Evolutionary conservation across 1,139 yeast genomes (phyloP), one percentile per base, ranked within the genome.

Genomic region (Geotrichum histeridarum): DNA sequence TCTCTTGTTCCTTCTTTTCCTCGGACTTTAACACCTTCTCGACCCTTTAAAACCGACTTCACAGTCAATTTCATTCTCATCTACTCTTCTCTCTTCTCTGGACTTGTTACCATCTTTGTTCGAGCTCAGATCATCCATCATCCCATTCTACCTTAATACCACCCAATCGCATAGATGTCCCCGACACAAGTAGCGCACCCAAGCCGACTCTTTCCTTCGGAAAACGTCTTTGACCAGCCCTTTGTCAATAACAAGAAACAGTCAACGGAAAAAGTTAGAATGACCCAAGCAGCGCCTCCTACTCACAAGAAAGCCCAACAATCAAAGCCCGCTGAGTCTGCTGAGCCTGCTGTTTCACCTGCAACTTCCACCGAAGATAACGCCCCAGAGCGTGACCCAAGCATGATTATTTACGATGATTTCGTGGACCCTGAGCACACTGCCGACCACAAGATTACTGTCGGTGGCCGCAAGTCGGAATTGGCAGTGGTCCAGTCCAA

Each of bases 401-500:
- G 53, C 14, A 55, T 55, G 46, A 53, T 50, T 22, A 50, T 51
- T 33, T 48, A 50, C 39, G 50, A 55, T 37, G 54, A 55, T 42
- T 55, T 42, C 36, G 49, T 48, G 12, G 37, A 48, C 32, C 50
- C 55, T 14, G 35, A 39, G n/a, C 48, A 50, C n/a, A 11, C 52
- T 12, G 38, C 45, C 30, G 53, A 46, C 12, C 38, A 53, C 18
- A 50, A 30, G 9, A 50, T 55, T 14, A 55, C 58, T 38, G 84
- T 93, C 41, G 99, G 98, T 41, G 96, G 98, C 35, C 81, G 99
- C 67, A 85, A 86, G 69, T 88, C 96, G 18, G 77, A 80, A 61
- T 76, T 93, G 60, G 99, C 99, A 0, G 90, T 93, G 17, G 80
- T 80, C 8, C 99, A 93, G 75, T 81, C 93, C 46, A 85, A 87